Conservation (phyloP, 768 basidiomycete genomes). For the Coprinellus micaceus region DNA sequence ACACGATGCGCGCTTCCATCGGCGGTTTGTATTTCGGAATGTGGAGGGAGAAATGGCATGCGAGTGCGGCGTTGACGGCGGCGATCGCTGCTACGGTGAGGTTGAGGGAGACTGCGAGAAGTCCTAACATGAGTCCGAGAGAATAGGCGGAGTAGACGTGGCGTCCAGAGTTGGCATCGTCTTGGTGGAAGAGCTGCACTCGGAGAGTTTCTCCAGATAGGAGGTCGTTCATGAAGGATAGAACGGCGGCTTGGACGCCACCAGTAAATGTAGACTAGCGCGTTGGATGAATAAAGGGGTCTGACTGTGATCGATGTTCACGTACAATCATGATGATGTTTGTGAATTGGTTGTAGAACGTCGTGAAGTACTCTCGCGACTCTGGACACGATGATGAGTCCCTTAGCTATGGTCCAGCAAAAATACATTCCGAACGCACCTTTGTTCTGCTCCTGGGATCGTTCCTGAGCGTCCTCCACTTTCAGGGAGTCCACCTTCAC, state of each 20-base stretch:
- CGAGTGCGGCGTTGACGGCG: not conserved
- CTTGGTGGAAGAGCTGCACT: not conserved
- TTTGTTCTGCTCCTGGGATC: no score
- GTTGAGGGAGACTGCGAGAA: not conserved
- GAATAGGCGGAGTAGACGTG: slow-evolving; percentile 2
- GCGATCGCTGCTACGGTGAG: not conserved
- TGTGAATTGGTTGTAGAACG: not conserved
- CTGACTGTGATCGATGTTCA: not conserved
- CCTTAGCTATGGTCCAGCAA: no score
- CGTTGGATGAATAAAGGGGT: not conserved
- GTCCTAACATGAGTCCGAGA: not conserved
- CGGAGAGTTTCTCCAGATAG: not conserved
- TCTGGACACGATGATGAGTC: no score
- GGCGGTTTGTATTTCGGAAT: not conserved
- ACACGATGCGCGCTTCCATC: not conserved
- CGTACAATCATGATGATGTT: slow-evolving; percentile 1
- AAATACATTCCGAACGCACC: no score
- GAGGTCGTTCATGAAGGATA: slow-evolving; percentile 2
- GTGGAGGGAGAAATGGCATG: not conserved
- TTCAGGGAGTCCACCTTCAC: no score
- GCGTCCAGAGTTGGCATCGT: not conserved
- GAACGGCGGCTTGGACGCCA: not conserved
- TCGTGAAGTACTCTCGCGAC: not conserved
- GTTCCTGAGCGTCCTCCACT: no score
- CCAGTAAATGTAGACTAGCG: slow-evolving; percentile 1